A percentile compares a stretch with the other conserved stretches of the same genome.
phyloP scores from a whole-genome alignment of 1,284 basidiomycete genomes.

The Naganishia sp. region DNA sequence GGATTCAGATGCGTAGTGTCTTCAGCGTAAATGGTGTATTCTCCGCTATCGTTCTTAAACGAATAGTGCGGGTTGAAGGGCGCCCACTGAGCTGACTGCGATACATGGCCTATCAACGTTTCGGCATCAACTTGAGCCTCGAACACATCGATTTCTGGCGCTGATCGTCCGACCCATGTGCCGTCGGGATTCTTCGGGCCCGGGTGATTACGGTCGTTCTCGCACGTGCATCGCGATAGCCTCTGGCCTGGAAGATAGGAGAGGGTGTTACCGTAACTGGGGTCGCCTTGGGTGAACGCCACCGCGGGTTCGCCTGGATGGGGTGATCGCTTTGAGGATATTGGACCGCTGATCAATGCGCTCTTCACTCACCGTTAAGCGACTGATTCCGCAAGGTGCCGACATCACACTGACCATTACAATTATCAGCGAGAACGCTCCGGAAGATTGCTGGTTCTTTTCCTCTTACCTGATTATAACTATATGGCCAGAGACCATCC shows the following conservation, averaged over 20 bases:
- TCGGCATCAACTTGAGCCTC: slow-evolving; percentile 60
- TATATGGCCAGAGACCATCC: slow-evolving; percentile 60
- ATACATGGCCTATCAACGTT: slow-evolving; percentile 39
- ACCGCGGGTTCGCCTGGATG: slow-evolving; percentile 40
- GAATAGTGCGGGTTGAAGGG: slow-evolving; percentile 51
- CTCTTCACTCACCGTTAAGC: slow-evolving; percentile 40
- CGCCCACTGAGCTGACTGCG: slow-evolving; percentile 51
- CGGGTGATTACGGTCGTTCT: slow-evolving; percentile 72
- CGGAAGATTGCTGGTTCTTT: background rate
- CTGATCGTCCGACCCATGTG: slow-evolving; percentile 73
- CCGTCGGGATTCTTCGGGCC: slow-evolving; percentile 69
- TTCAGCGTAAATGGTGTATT: slow-evolving; percentile 57
- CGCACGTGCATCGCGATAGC: slow-evolving; percentile 76
- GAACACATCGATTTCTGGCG: slow-evolving; percentile 83
- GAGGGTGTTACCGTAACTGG: slow-evolving; percentile 47
- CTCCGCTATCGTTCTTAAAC: slow-evolving; percentile 50
- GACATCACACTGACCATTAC: slow-evolving; percentile 53
- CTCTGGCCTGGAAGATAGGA: slow-evolving; percentile 78
- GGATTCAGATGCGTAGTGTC: slow-evolving; percentile 57
- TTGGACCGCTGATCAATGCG: slow-evolving; percentile 7
- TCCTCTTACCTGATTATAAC: slow-evolving; percentile 48
- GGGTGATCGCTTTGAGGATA: slow-evolving; percentile 13
- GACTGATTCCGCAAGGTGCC: slow-evolving; percentile 62
- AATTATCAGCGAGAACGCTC: no score
- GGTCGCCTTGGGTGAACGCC: slow-evolving; percentile 40